Base-by-base conservation (phyloP, 139 green algal species). In the Zygnema circumcarinatum region DNA sequence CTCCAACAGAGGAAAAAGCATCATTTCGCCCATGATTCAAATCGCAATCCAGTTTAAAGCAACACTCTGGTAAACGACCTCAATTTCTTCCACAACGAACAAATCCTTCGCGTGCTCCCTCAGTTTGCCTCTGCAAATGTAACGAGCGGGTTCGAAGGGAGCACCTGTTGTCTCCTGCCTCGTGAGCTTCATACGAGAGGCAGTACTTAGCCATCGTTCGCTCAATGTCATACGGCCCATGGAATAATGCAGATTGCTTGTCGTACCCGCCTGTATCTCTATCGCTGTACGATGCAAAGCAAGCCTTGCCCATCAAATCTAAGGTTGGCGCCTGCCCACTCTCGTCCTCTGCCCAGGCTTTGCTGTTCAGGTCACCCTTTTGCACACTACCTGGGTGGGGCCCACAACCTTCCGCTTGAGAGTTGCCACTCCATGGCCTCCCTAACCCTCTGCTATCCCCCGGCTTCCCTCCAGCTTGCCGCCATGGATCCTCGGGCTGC, bases 201-300 rank as follows among this genome's bases (percentile, higher is more conserved):
- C 75, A 88, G 29, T 88, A 88, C 76, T 88, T 88, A n/a, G 41
- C 78, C 76, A 88, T 40, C 0, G 83, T 88, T 21, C 76, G n/a
- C 36, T 47, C 40, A 29, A 88, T 88, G 79, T 89, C 83, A 76
- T 42, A 75, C 20, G 83, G 83, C 22, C 83, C 83, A 0, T 36
- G 31, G n/a, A 89, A 89, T 20, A 89, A 39, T 25, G 41, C n/a
- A 79, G 75, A 7, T 62, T 16, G 7, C 11, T 3, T 35, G 20
- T 83, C 36, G 7, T 83, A 7, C 36, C 11, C 38, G 3, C 32
- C 38, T 21, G 36, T 52, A 11, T 21, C 36, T 38, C 35, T 20
- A 62, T 62, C 47, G 7, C 7, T 16, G 16, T 62, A 25, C 16
- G 16, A 62, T 25, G 7, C 47, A 62, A 62, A 62, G 7, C 47